These are phyloP conservation scores for Penicillium sp. DNA, from an alignment of 2,329 filamentous ascomycete genomes.

Conservation along the genomic window DNA sequence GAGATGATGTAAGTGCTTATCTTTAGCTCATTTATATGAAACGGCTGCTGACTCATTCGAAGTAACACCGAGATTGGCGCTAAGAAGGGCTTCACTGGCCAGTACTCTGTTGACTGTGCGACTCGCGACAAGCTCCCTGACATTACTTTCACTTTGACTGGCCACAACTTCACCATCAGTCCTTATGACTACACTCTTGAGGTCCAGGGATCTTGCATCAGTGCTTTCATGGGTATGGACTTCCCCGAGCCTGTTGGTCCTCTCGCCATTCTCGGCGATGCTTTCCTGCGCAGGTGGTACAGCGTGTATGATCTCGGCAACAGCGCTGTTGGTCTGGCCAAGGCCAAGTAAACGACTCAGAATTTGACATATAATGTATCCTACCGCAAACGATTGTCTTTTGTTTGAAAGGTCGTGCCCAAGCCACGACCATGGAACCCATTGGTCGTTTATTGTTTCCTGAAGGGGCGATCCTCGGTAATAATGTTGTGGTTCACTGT, in stretches of 20 bases:
- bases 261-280: slow-evolving; percentile 82
- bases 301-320: slow-evolving; percentile 95
- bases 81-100: slow-evolving; percentile 96
- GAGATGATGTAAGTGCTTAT: slow-evolving; percentile 73
- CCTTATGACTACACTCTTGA: slow-evolving; percentile 95
- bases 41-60: slow-evolving; percentile 18
- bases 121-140: slow-evolving; percentile 85
- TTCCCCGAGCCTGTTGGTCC: slow-evolving; percentile 84
- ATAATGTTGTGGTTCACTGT: slow-evolving; percentile 12
- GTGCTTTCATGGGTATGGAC: slow-evolving; percentile 96
- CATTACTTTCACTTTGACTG: slow-evolving; percentile 85
- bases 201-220: slow-evolving; percentile 94
- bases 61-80: slow-evolving; percentile 94
- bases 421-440: not conserved
- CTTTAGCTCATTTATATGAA: not conserved
- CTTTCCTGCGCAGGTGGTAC: slow-evolving; percentile 70
- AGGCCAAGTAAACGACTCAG: slow-evolving; percentile 66
- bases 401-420: not conserved
- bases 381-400: slow-evolving; percentile 1
- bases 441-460: slow-evolving; percentile 1
- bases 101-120: slow-evolving; percentile 90
- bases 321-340: slow-evolving; percentile 85
- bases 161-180: slow-evolving; percentile 89
- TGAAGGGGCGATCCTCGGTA: slow-evolving; percentile 3
- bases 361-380: slow-evolving; percentile 18